These are phyloP conservation scores for Globisporangium megalacanthum DNA, from an alignment of 352 stramenopile species.

Conservation along the genomic window DNA sequence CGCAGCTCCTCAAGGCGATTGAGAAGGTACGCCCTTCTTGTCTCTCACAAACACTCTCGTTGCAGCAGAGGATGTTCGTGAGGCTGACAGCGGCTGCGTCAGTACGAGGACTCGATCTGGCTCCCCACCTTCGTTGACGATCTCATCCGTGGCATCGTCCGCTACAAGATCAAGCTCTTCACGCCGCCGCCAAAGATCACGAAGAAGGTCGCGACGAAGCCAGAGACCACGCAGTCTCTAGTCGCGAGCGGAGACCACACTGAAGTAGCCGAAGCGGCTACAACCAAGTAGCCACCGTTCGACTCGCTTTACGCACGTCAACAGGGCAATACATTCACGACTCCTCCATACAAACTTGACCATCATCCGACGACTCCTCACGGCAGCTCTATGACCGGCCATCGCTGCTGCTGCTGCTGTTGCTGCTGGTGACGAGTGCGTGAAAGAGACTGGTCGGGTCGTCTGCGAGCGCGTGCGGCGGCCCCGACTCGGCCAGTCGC, in stretches of 20 bases:
- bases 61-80: background rate
- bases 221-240: background rate
- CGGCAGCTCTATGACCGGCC: background rate
- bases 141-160: constrained; percentile 57
- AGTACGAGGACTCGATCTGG: constrained; percentile 62
- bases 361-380: background rate
- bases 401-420: background rate
- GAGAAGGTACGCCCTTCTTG: constrained; percentile 26
- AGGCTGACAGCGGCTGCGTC: background rate
- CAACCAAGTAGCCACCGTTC: background rate
- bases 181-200: constrained; percentile 32
- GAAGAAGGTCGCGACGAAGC: constrained; percentile 4
- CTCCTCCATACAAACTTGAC: background rate
- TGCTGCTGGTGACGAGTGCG: constrained; percentile 19
- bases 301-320: no score
- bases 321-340: background rate
- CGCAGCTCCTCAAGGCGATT: constrained; percentile 41
- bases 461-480: constrained; percentile 25
- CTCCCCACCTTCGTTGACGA: constrained; percentile 69
- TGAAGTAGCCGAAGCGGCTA: background rate
- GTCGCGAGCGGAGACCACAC: background rate
- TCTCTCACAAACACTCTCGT: background rate
- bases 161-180: constrained; percentile 76
- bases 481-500: constrained; percentile 40
- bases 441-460: constrained; percentile 43